Evolutionary conservation across 2,329 filamentous ascomycete species (phyloP).

Genomic region (Diaporthe caulivora): DNA sequence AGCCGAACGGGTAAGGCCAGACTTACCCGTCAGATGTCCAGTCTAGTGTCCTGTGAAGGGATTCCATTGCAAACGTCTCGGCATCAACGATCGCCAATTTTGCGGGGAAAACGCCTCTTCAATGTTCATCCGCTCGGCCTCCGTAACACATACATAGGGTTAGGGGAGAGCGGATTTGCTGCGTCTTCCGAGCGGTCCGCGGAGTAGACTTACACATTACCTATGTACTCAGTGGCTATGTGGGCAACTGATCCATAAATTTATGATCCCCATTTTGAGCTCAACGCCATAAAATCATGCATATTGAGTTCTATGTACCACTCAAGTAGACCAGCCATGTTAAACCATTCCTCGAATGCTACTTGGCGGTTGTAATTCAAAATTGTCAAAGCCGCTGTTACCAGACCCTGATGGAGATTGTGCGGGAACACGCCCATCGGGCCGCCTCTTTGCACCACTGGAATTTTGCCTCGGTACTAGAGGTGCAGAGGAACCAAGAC

Average conservation of each 20-base stretch:
- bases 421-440: slow-evolving; percentile 24
- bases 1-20: slow-evolving; percentile 2
- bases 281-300: not conserved
- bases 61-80: slow-evolving; percentile 6
- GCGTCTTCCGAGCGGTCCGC: not conserved
- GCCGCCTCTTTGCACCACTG: not conserved
- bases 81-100: slow-evolving; percentile 15
- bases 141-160: not conserved
- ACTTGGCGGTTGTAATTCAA: slow-evolving; percentile 29
- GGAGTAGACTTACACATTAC: not conserved
- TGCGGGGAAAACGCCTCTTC: slow-evolving; percentile 21
- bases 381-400: not conserved
- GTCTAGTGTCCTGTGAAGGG: slow-evolving; percentile 10
- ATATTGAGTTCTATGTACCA: not conserved
- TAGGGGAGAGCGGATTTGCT: not conserved
- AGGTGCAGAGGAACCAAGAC: not conserved
- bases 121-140: not conserved
- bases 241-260: not conserved
- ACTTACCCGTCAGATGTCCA: not conserved
- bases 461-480: not conserved
- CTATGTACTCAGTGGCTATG: too few species aligned
- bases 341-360: slow-evolving; percentile 23
- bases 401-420: slow-evolving; percentile 3
- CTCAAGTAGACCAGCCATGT: not conserved
- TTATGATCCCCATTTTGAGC: not conserved